Conservation (phyloP, 768 basidiomycete species). For the Tylopilus rubrobrunneus region DNA sequence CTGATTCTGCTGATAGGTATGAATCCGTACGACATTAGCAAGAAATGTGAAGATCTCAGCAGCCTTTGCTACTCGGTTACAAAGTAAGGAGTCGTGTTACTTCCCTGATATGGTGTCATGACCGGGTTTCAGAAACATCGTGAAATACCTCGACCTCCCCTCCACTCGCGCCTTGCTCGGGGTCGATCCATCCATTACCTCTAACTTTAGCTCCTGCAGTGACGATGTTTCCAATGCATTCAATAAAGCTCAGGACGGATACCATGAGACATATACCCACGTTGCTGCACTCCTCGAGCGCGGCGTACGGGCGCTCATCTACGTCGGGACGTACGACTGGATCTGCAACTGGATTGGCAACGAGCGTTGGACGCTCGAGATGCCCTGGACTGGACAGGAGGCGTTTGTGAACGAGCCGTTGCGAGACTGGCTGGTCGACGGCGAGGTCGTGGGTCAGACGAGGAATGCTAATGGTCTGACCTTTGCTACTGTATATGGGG, state of each 20-base stretch:
- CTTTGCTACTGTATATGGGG: constrained; percentile 61
- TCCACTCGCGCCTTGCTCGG: constrained; percentile 55
- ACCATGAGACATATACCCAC: constrained; percentile 32
- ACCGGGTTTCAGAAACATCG: constrained; percentile 43
- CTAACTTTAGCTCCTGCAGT: constrained; percentile 41
- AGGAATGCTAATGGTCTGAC: constrained; percentile 60
- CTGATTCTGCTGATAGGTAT: constrained; percentile 27
- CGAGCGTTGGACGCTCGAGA: constrained; percentile 66
- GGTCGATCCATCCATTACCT: constrained; percentile 46
- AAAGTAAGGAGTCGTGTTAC: constrained; percentile 23
- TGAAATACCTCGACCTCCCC: constrained; percentile 57
- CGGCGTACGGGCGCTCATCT: constrained; percentile 69
- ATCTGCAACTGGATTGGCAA: constrained; percentile 80
- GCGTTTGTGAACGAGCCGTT: constrained; percentile 46
- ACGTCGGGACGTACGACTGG: constrained; percentile 75
- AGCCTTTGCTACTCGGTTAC: constrained; percentile 50
- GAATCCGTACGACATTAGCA: constrained; percentile 70
- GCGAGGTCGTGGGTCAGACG: constrained; percentile 48
- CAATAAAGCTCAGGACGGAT: constrained; percentile 38
- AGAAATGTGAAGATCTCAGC: constrained; percentile 51
- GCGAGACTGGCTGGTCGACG: constrained; percentile 56
- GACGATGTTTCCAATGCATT: constrained; percentile 49
- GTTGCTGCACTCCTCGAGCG: constrained; percentile 61
- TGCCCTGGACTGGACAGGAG: constrained; percentile 67
- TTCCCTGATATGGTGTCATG: background rate